Evolutionary conservation across 169 alveolate genomes (phyloP).

Genomic region (Eimeria necatrix): DNA sequence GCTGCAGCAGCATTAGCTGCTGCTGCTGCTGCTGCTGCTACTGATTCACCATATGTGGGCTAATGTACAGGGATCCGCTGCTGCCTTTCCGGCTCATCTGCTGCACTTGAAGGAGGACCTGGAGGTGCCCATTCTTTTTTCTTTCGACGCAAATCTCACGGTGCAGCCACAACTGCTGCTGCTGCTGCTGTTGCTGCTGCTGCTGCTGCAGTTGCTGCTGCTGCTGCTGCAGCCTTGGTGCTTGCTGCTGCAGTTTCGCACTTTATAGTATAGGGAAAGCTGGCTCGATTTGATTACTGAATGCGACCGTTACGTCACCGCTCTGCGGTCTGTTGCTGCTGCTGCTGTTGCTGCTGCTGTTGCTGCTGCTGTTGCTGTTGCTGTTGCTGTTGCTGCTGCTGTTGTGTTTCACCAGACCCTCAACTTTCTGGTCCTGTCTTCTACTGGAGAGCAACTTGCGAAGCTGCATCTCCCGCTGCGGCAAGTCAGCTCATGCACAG

Average conservation of each 20-base stretch:
- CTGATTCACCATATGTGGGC: not conserved
- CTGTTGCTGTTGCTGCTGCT: slow-evolving; percentile 1
- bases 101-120: not conserved
- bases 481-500: slow-evolving; percentile 16
- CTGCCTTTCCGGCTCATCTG: not conserved
- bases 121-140: not conserved
- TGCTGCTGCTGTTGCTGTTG: not conserved
- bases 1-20: not conserved
- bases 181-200: slow-evolving; percentile 42
- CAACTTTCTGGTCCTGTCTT: not conserved
- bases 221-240: not conserved
- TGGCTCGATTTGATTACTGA: too few relatives aligned
- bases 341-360: not conserved
- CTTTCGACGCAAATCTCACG: not conserved
- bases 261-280: not conserved
- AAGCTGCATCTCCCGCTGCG: slow-evolving; percentile 46
- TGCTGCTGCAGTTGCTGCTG: slow-evolving; percentile 35
- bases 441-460: not conserved
- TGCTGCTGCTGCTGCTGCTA: not conserved
- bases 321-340: not conserved
- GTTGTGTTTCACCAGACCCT: not conserved
- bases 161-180: not conserved
- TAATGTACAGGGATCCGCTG: not conserved
- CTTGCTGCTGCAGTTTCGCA: not conserved
- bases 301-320: too few relatives aligned